These are phyloP conservation scores for Ophiocordyceps camponoti-leonardi DNA, from an alignment of 2,329 filamentous ascomycete genomes.

Conservation along the genomic window DNA sequence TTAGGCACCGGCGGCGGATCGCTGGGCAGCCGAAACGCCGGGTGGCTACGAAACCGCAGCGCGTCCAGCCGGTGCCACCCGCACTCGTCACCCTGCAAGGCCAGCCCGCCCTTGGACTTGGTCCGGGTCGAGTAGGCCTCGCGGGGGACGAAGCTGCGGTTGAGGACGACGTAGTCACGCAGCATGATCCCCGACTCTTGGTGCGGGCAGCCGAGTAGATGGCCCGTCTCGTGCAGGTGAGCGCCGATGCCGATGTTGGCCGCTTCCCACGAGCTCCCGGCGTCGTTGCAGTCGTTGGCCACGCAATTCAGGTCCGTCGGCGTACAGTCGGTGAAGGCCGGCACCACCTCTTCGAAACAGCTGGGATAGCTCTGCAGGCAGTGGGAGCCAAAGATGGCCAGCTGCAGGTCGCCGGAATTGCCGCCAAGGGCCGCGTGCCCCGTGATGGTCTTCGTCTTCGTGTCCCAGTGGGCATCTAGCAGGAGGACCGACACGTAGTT, in stretches of 20 bases:
- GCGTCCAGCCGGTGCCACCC: slow-evolving; percentile 81
- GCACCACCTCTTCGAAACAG: slow-evolving; percentile 75
- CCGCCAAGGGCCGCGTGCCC: slow-evolving; percentile 78
- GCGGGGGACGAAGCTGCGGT: slow-evolving; percentile 63
- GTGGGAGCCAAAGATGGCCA: slow-evolving; percentile 87
- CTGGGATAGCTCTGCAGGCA: slow-evolving; percentile 81
- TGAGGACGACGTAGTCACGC: slow-evolving; percentile 69
- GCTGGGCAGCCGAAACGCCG: slow-evolving; percentile 70
- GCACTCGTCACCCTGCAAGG: slow-evolving; percentile 67
- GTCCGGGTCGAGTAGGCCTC: slow-evolving; percentile 82
- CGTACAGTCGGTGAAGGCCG: slow-evolving; percentile 81
- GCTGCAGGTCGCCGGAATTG: slow-evolving; percentile 50
- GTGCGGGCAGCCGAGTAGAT: slow-evolving; percentile 77
- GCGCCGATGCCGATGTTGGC: slow-evolving; percentile 87
- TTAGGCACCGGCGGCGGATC: slow-evolving; percentile 51
- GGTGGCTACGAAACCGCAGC: slow-evolving; percentile 77
- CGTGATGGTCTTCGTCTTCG: slow-evolving; percentile 46
- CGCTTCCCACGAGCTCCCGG: slow-evolving; percentile 88
- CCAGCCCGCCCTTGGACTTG: slow-evolving; percentile 62
- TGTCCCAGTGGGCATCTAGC: slow-evolving; percentile 81
- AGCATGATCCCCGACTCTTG: slow-evolving; percentile 88
- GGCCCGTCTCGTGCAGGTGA: slow-evolving; percentile 80
- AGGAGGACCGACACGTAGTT: slow-evolving; percentile 78
- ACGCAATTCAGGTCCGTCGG: slow-evolving; percentile 66
- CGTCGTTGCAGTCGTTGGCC: slow-evolving; percentile 73